Base-by-base conservation (phyloP, 768 basidiomycete species). In the Lyophyllum atratum region DNA sequence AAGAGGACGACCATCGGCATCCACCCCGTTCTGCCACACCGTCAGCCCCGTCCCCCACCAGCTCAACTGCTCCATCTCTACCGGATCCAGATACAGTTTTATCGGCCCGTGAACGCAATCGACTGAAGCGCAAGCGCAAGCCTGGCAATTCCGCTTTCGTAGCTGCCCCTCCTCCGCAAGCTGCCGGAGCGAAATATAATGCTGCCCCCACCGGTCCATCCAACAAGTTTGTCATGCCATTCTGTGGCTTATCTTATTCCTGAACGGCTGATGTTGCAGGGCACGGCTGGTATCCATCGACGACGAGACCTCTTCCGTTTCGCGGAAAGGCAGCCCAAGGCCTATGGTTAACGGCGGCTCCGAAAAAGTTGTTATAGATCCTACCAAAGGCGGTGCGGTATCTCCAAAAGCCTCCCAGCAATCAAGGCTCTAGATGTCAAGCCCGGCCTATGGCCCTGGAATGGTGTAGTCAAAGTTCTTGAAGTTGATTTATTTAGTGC, bases 41-140 rank as follows among this genome's bases (percentile, higher is more conserved):
- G n/a, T 73, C 81, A 31, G 75, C 70, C 1, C 77, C 82, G 2
- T 81, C 86, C 0, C 84, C 86, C 0, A 73, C 84, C 9, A 75
- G 80, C 15, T 77, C 84, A 0, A 69, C 75, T 31, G 61, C 67
- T 51, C 70, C 73, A 5, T 71, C 75, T 3, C 71, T 72, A 11
- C 66, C 76, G 22, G 82, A 85, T 42, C 59, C 74, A 12, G 85
- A 87, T 59, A 59, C 77, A 42, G 82, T 81, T 6, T 75, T 98
- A 44, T 97, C 95, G 29, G 93, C 94, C 11, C 86, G 97, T 52
- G 96, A 98, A 72, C 85, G 91, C 29, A 97, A 97, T 68, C 85
- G 95, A 46, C 76, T 98, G 29, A 99, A 99, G 71, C 83, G 97
- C 26, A 98, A 98, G 69, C 89, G 95, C 54, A 97, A 95, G 66